Evolutionary conservation across 2,329 filamentous ascomycete species (phyloP), one percentile per base, ranked within the genome.

Genomic region (Venturia oleaginea): DNA sequence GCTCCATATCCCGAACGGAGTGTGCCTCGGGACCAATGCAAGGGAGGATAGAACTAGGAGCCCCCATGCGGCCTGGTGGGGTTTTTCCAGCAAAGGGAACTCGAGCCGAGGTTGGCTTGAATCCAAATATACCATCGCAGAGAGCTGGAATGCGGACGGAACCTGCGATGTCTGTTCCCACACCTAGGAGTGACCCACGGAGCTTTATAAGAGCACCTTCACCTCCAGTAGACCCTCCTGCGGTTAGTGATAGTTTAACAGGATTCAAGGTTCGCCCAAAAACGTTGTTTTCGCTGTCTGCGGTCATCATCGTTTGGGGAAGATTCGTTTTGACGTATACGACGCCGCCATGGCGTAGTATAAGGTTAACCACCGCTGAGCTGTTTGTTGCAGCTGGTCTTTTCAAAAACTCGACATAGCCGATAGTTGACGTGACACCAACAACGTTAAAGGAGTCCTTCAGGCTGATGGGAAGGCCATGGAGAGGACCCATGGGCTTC

Each of bases 81-180:
- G 68, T 68, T 13, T 68, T 68, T 0, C 72, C 71, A 1, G 66
- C 70, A 32, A 74, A 66, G 1, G 67, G 67, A n/a, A 68, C 40
- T 24, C 67, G 65, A 17, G 51, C 55, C 6, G 42, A 55, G 4
- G 64, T 69, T 3, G 69, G 69, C 38, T 67, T 67, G 66, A 72
- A 70, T 5, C 72, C 72, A 54, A 70, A 73, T 30, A 72, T 71
- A 10, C 72, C 73, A 61, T 76, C 75, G 76, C 92, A 92, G 70
- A 96, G 92, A 64, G 96, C 89, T 74, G 89, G 93, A 72, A 97
- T 94, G 70, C 87, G 85, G 71, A 95, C 87, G 63, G 75, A 78
- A 1, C 81, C 81, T 1, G 79, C 81, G 59, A 88, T 80, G 72
- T 88, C 86, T 0, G 86, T 88, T 0, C 84, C 85, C 15, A 87